These are phyloP conservation scores for Ophiostoma pallidulum DNA, from an alignment of 2,329 filamentous ascomycete genomes.

Conservation along the genomic window DNA sequence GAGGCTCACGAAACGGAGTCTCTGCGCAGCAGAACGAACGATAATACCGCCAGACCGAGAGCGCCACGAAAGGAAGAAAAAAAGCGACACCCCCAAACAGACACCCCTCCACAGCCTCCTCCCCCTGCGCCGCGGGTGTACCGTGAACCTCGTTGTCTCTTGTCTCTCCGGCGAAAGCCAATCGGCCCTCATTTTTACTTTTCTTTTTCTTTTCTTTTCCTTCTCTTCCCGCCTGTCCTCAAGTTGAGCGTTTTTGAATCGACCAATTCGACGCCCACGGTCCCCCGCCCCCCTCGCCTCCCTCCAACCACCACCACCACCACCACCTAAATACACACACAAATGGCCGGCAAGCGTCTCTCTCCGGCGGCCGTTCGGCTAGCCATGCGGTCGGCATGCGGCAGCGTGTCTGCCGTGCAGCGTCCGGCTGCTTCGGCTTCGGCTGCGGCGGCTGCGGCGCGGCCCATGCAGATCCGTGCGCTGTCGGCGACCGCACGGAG, in stretches of 20 bases:
- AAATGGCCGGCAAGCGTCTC: slow-evolving; percentile 77
- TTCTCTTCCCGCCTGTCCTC: too few species aligned
- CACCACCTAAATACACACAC: slow-evolving; percentile 10
- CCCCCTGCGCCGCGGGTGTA: neutral
- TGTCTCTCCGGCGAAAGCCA: too few species aligned
- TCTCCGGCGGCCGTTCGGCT: slow-evolving; percentile 63
- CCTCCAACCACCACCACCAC: neutral
- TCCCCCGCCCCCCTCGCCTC: neutral
- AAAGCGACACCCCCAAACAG: neutral
- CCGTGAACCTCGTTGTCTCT: neutral
- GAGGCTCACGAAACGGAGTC: slow-evolving; percentile 2
- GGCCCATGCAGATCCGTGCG: slow-evolving; percentile 54
- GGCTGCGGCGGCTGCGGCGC: neutral
- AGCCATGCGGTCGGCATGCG: slow-evolving; percentile 54
- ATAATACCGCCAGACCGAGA: neutral
- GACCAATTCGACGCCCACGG: neutral
- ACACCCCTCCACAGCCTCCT: neutral
- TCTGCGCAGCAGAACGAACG: neutral
- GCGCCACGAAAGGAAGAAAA: too few species aligned
- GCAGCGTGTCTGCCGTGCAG: slow-evolving; percentile 49
- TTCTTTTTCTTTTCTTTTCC: too few species aligned
- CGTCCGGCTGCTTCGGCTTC: neutral
- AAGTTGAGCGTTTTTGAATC: slow-evolving; percentile 5
- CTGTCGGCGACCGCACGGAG: slow-evolving; percentile 60
- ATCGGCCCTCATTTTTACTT: too few species aligned